phyloP scores from a whole-genome alignment of 495 filamentous ascomycete genomes.

The Letharia columbiana region DNA sequence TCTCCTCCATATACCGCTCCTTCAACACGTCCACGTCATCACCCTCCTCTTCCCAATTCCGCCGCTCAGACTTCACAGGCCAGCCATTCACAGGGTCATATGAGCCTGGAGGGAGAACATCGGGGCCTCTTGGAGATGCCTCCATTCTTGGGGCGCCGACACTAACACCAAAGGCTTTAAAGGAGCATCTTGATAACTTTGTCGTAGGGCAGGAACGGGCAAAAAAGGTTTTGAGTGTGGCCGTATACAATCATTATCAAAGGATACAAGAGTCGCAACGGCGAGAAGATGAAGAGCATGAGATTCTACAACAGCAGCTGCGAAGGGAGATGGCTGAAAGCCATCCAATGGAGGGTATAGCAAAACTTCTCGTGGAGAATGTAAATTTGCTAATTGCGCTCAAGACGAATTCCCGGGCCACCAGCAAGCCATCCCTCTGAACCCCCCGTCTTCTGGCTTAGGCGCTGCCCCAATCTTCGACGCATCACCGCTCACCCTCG shows the following conservation, averaged over 20 bases:
- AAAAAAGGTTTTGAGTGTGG: constrained; percentile 89
- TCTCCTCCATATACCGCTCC: constrained; percentile 28
- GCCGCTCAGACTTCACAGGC: constrained; percentile 53
- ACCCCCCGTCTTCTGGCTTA: constrained; percentile 26
- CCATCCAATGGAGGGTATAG: constrained; percentile 50
- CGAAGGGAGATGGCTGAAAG: constrained; percentile 41
- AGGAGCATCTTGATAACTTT: constrained; percentile 87
- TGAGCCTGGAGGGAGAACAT: constrained; percentile 57
- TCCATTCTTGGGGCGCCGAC: constrained; percentile 56
- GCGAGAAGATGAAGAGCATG: constrained; percentile 69
- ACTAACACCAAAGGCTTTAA: constrained; percentile 74
- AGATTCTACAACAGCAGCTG: constrained; percentile 43
- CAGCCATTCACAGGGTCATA: constrained; percentile 68
- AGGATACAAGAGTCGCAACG: constrained; percentile 67
- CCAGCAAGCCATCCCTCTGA: constrained; percentile 45
- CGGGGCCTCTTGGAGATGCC: constrained; percentile 48
- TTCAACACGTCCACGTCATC: constrained; percentile 29
- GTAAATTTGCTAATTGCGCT: not conserved
- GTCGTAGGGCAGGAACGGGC: constrained; percentile 93
- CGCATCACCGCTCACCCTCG: constrained; percentile 63
- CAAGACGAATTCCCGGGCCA: constrained; percentile 78
- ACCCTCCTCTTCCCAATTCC: constrained; percentile 43
- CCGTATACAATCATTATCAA: constrained; percentile 97
- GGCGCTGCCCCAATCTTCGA: constrained; percentile 41
- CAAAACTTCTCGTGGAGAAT: not conserved